Evolutionary conservation across 1,284 basidiomycete species (phyloP).

Genomic region (Moesziomyces parantarcticus): DNA sequence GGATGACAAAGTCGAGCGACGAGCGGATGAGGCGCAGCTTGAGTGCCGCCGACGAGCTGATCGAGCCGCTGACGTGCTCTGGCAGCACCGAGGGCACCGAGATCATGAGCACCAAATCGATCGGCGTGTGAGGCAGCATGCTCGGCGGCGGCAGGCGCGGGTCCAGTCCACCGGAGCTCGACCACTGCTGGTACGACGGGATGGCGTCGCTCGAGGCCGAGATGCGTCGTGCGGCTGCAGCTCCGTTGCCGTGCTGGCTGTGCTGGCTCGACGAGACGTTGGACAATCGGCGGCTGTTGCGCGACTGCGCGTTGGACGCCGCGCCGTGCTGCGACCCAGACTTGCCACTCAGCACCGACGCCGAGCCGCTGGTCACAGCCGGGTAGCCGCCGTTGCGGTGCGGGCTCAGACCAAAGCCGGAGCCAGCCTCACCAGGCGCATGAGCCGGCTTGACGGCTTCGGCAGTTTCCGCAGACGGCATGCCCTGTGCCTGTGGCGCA

Average conservation of each 20-base stretch:
- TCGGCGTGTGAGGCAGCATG: conserved; percentile 79
- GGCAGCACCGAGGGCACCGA: conserved; percentile 75
- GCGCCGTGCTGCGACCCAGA: conserved; percentile 36
- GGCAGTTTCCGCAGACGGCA: background rate
- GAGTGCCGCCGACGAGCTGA: conserved; percentile 78
- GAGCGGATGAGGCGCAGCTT: conserved; percentile 62
- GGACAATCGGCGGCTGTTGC: conserved; percentile 21
- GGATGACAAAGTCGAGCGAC: conserved; percentile 59
- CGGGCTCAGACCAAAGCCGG: conserved; percentile 13
- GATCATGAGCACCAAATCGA: conserved; percentile 91
- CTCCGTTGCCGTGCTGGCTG: conserved; percentile 26
- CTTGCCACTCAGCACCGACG: conserved; percentile 49
- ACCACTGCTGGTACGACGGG: conserved; percentile 56
- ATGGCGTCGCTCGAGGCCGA: conserved; percentile 32
- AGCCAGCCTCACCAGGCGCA: background rate
- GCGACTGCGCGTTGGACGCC: conserved; percentile 17
- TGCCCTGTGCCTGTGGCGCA: background rate
- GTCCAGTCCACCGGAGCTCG: conserved; percentile 59
- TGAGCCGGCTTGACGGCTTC: conserved; percentile 7
- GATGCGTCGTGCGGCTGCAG: conserved; percentile 11
- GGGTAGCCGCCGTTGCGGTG: conserved; percentile 7
- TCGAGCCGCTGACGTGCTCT: conserved; percentile 69
- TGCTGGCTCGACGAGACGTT: conserved; percentile 37
- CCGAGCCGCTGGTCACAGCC: conserved; percentile 29
- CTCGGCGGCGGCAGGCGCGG: conserved; percentile 56